Base-by-base conservation (phyloP, 164 flowering plant genomes). In the Cinnamomum micranthum region DNA sequence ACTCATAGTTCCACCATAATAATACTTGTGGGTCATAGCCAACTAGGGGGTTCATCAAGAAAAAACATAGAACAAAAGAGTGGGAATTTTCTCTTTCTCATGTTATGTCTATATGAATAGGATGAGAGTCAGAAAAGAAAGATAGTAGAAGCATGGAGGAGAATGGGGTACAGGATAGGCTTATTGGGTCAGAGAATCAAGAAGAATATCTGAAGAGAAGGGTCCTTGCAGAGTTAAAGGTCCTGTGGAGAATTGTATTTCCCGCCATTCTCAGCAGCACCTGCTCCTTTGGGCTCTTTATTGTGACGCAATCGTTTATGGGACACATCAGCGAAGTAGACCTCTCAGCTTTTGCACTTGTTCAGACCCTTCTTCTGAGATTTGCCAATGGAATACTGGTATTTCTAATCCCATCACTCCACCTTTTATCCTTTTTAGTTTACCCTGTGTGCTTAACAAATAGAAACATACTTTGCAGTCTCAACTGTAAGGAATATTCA, bases 221-320 rank as follows among this genome's bases (percentile, higher is more conserved):
- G 71, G 74, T 4, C 80, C 82, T 85, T 83, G 15, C 1, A 0
- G 89, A 89, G 76, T 75, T 63, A 31, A 86, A 82, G 80, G 84
- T 77, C 81, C 20, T 89, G 24, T 89, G 90, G 89, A 27, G 76
- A 2, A 88, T 89, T 17, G 87, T 85, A 0, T 88, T 80, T 2
- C 90, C 90, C 12, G 86, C 90, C 2, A 85, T 85, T 2, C 81
- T 87, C 76, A 85, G 86, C 1, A 80, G 89, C 31, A 76, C 81
- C 28, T 80, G 89, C 0, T 70, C 84, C 1, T 86, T 82, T 20
- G 88, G 88, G 1, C 74, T 84, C 10, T 52, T 75, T 1, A 73
- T 88, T 0, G 79, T 87, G 58, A 85, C 78, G 22, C 89, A 85
- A 69, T 87, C 88, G 2, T 87, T 87, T 59, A 69, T 86, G 20